Evolutionary conservation across 164 flowering plant species (phyloP), one percentile per base, ranked within the genome.

Genomic region (Vitis labrusca): DNA sequence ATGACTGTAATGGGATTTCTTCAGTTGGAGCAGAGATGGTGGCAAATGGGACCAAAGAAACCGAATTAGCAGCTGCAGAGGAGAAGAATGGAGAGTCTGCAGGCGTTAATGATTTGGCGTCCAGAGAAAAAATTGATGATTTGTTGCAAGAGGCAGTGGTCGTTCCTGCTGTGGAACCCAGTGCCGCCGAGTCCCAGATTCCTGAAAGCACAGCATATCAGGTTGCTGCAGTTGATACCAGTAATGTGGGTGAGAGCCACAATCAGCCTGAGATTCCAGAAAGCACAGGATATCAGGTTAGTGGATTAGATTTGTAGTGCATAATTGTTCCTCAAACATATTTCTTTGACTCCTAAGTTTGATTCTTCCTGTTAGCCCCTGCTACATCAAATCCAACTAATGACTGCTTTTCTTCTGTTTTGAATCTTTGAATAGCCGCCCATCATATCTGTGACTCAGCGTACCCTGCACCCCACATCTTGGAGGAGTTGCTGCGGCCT

Each of bases 401-500:
- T 10, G 23, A 19, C 23, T 16, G 49, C 29, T 15, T 37, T 29
- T 12, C 30, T 62, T n/a, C 30, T 15, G 10, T 47, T 27, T 37
- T 10, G 19, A 27, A 30, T 30, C 30, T 63, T 17, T 17, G 29
- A 9, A 4, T 50, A n/a, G 30, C 79, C 76, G 82, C 76, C 74
- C 54, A 52, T 70, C 30, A 60, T 73, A 32, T 66, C 83, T 5
- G 32, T 77, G 65, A 50, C 70, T 57, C 62, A 15, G 14, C 73
- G 70, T 10, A 50, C 65, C 16, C 10, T 63, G 58, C 76, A 62
- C 10, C 76, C 54, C 23, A 71, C 80, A 51, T 80, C 80, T 37
- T 80, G 83, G 83, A 77, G 62, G 70, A 77, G 72, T 50, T 80
- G 83, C 65, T 80, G 83, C 59, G 80, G 80, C 9, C 74, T 80